Evolutionary conservation across 805 yeast genomes (phyloP).

Genomic region (Metschnikowia orientalis): DNA sequence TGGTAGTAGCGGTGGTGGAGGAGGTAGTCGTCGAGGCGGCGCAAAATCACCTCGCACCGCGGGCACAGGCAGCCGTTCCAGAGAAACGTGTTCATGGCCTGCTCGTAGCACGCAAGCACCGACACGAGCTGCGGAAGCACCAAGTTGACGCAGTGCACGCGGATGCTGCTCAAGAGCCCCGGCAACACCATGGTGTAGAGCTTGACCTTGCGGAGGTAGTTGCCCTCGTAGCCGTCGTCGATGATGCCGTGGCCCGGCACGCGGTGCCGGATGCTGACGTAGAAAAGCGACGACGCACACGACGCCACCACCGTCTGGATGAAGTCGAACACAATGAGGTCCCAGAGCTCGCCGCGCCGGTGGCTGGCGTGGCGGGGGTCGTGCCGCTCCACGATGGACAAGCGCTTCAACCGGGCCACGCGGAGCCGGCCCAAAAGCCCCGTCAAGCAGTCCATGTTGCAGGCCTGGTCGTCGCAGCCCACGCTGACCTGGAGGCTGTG

Average conservation of each 20-base stretch:
- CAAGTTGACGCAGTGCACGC: constrained; percentile 37
- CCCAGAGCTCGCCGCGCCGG: constrained; percentile 49
- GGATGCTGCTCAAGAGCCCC: constrained; percentile 19
- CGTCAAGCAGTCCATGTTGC: constrained; percentile 39
- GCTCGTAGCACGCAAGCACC: constrained; percentile 63
- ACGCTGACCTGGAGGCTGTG: constrained; percentile 40
- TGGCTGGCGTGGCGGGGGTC: constrained; percentile 30
- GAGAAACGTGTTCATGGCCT: constrained; percentile 59
- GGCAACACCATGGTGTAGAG: constrained; percentile 50
- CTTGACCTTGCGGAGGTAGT: constrained; percentile 55
- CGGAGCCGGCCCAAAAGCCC: constrained; percentile 33
- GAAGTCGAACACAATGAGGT: constrained; percentile 40
- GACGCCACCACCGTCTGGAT: constrained; percentile 24
- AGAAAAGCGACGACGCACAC: constrained; percentile 25
- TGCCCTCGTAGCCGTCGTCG: constrained; percentile 69
- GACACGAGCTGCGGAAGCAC: constrained; percentile 58
- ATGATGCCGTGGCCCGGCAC: constrained; percentile 48
- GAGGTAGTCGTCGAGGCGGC: constrained; percentile 53
- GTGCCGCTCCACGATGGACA: constrained; percentile 32
- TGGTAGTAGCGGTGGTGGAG: constrained; percentile 62
- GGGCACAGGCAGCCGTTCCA: constrained; percentile 77
- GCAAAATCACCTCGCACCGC: constrained; percentile 48
- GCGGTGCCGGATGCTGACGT: constrained; percentile 51
- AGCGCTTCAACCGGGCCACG: constrained; percentile 30
- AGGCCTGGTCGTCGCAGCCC: constrained; percentile 50